A percentile compares a stretch with the other conserved stretches of the same genome.
These are phyloP conservation scores for Claviceps purpurea DNA, from an alignment of 2,329 filamentous ascomycete species.

Conservation along the genomic window DNA sequence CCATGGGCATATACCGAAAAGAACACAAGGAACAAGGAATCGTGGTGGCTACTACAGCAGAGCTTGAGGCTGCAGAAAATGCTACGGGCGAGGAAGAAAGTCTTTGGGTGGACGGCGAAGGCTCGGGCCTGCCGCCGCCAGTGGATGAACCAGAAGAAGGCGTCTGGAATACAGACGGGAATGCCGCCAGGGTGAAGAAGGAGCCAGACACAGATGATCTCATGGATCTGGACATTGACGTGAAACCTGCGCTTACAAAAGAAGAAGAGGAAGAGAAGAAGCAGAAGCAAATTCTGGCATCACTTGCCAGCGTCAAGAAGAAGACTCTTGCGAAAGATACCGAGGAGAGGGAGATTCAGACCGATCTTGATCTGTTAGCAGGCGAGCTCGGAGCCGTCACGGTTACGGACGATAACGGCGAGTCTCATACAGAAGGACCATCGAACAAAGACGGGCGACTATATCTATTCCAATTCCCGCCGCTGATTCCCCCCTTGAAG, in stretches of 20 bases:
- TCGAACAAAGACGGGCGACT: conserved; percentile 39
- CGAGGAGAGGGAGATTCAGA: conserved; percentile 25
- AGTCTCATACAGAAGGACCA: conserved; percentile 15
- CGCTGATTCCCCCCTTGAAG: conserved; percentile 43
- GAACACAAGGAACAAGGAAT: conserved; percentile 41
- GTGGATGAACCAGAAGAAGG: conserved; percentile 23
- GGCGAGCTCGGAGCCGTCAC: conserved; percentile 28
- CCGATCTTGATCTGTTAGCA: conserved; percentile 28
- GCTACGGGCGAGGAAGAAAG: conserved; percentile 30
- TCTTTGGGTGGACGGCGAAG: conserved; percentile 29
- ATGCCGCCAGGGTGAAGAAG: conserved; percentile 27
- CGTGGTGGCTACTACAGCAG: conserved; percentile 41
- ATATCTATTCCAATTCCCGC: conserved; percentile 53
- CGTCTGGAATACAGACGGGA: conserved; percentile 30
- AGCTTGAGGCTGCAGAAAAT: conserved; percentile 41
- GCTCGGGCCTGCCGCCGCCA: conserved; percentile 12
- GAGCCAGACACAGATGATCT: conserved; percentile 29
- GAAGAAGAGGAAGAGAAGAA: conserved; percentile 11
- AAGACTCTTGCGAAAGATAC: conserved; percentile 17
- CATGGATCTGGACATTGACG: conserved; percentile 27
- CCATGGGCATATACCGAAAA: conserved; percentile 42
- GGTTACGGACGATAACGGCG: conserved; percentile 17
- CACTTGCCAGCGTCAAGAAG: conserved; percentile 11
- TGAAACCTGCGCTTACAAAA: conserved; percentile 10
- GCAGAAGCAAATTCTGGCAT: conserved; percentile 8